A percentile compares a stretch with the other conserved stretches of the same genome.
phyloP scores from a whole-genome alignment of 306 rosid species.

The Cucumis melo region DNA sequence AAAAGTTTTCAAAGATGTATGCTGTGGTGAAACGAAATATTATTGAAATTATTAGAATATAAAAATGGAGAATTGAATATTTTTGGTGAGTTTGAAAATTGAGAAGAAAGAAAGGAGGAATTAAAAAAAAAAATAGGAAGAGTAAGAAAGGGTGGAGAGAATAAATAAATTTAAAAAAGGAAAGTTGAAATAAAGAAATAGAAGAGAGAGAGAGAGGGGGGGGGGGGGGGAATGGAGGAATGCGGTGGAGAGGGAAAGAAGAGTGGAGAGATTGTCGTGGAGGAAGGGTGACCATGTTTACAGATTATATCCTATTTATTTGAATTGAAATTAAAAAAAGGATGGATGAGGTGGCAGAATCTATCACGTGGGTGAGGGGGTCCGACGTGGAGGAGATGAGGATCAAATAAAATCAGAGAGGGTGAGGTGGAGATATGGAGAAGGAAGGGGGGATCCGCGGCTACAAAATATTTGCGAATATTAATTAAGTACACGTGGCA shows the following conservation, averaged over 20 bases:
- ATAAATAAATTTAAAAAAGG: too few relatives aligned
- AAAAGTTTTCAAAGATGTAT: too few relatives aligned
- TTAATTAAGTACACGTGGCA: neutral
- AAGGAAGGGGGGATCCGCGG: neutral
- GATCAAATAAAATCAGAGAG: neutral
- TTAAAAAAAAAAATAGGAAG: too few relatives aligned
- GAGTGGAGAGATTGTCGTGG: slow-evolving; percentile 2
- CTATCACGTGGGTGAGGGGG: neutral
- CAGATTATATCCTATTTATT: neutral
- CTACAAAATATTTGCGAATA: neutral
- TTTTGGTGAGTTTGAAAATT: too few relatives aligned
- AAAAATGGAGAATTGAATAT: too few relatives aligned
- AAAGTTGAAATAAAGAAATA: neutral
- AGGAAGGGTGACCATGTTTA: neutral
- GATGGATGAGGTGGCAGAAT: neutral
- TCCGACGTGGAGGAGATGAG: neutral
- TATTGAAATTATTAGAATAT: too few relatives aligned
- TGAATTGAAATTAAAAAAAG: neutral
- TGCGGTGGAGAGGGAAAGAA: slow-evolving; percentile 4
- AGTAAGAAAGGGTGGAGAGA: too few relatives aligned
- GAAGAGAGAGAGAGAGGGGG: neutral
- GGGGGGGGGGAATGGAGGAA: neutral
- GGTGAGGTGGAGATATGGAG: slow-evolving; percentile 13
- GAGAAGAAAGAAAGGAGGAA: too few relatives aligned
- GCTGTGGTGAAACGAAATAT: too few relatives aligned